Base-by-base conservation (phyloP, 495 filamentous ascomycete species). In the Penicillium subrubescens region DNA sequence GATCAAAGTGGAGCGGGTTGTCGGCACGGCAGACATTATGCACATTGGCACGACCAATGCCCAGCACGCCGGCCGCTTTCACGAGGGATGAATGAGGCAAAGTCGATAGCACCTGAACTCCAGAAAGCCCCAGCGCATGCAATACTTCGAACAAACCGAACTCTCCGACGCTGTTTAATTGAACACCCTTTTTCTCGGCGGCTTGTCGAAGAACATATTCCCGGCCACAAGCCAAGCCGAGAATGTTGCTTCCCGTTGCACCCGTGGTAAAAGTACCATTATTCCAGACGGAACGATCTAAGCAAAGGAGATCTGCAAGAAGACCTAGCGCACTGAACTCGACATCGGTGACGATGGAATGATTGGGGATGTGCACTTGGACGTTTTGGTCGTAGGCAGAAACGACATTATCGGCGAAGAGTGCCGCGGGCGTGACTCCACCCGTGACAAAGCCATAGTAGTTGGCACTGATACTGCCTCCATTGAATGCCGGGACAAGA, bases 361-460 rank as follows among this genome's bases (percentile, higher is more conserved):
- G 89, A 11, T 82, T 76, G 0, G 92, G 86, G 23, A 97, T 78
- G 77, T 97, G 92, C 11, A 97, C 92, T 56, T 87, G 83, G n/a
- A 93, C 87, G 71, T 93, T 97, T 64, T 95, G 91, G 71, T 97
- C 94, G 48, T 87, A 86, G 2, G 84, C 83, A 10, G 86, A 88
- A 54, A 93, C 92, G 14, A 97, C 77, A 69, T 89, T 87, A 72
- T 98, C 94, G 0, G 91, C 94, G n/a, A 92, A 83, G 37, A 88
- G 80, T 34, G 93, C 93, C n/a, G 92, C 87, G 0, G 93, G 92
- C 3, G 92, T 92, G 34, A 81, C 77, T 17, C 92, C 91, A 21
- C 94, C 94, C 0, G 90, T 96, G 8, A 98, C 88, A 70, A 97
- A 97, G 27, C 92, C 94, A 75, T 90, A 95, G 80, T 96, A 98